phyloP scores from a whole-genome alignment of 805 yeast species.

The Starmerella sirachaensis region DNA sequence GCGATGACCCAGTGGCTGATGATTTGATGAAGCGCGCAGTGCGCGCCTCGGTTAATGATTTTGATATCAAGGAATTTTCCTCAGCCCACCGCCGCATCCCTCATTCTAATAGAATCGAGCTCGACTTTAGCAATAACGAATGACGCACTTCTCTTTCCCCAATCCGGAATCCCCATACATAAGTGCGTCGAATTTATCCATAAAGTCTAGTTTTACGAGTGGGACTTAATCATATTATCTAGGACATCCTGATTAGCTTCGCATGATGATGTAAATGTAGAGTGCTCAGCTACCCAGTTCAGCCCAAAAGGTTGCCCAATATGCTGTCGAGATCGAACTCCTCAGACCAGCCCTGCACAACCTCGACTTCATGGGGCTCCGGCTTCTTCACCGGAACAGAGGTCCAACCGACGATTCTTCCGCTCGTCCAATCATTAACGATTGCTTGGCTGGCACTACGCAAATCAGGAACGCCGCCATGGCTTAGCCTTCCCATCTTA shows the following conservation, averaged over 20 bases:
- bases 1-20: slow-evolving; percentile 72
- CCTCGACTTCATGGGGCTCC: slow-evolving; percentile 46
- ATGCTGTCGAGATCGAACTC: slow-evolving; percentile 87
- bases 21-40: slow-evolving; percentile 68
- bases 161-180: too few species aligned
- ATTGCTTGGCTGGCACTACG: slow-evolving; percentile 73
- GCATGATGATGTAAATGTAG: neutral
- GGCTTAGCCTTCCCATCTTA: slow-evolving; percentile 79
- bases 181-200: too few species aligned
- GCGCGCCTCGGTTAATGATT: slow-evolving; percentile 2
- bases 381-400: slow-evolving; percentile 45
- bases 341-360: slow-evolving; percentile 84
- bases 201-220: neutral
- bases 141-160: too few species aligned
- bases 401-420: slow-evolving; percentile 84
- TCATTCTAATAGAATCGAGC: slow-evolving; percentile 5
- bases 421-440: slow-evolving; percentile 94
- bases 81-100: neutral
- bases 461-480: slow-evolving; percentile 86
- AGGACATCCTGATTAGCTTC: neutral
- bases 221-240: neutral
- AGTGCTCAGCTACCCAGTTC: too few species aligned
- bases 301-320: slow-evolving; percentile 30
- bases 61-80: slow-evolving; percentile 5
- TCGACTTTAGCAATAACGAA: too few species aligned